These are phyloP conservation scores for Bipolaris zeicola DNA, from an alignment of 2,329 filamentous ascomycete genomes.

Conservation along the genomic window DNA sequence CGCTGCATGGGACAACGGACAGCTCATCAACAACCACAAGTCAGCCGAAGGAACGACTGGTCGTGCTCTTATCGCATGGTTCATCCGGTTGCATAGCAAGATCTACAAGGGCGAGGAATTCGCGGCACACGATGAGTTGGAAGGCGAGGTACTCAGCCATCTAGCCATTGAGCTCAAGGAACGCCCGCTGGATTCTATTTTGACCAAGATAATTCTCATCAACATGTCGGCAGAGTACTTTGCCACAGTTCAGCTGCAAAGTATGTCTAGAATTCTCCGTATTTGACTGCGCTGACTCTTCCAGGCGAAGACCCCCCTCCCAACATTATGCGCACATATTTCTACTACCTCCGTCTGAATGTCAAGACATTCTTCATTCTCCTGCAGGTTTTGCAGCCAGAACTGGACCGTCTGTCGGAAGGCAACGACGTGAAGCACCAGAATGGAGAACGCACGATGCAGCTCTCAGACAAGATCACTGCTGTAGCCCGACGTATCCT, in stretches of 20 bases:
- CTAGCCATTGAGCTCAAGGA: slow-evolving; percentile 75
- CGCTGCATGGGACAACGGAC: slow-evolving; percentile 61
- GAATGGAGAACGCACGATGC: slow-evolving; percentile 40
- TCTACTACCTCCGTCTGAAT: slow-evolving; percentile 77
- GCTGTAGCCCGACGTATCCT: slow-evolving; percentile 65
- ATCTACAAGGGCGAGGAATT: slow-evolving; percentile 81
- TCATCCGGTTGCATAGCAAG: slow-evolving; percentile 82
- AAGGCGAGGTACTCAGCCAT: slow-evolving; percentile 82
- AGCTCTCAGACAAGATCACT: slow-evolving; percentile 59
- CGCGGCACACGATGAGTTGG: slow-evolving; percentile 76
- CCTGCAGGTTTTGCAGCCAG: slow-evolving; percentile 71
- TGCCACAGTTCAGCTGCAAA: slow-evolving; percentile 65
- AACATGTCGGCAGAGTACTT: slow-evolving; percentile 85
- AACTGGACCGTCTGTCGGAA: slow-evolving; percentile 65
- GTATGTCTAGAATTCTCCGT: slow-evolving; percentile 49
- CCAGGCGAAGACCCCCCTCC: slow-evolving; percentile 37
- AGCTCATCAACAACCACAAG: slow-evolving; percentile 53
- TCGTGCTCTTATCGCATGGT: slow-evolving; percentile 76
- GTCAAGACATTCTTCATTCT: slow-evolving; percentile 76
- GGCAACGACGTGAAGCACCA: slow-evolving; percentile 54
- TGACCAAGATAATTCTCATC: slow-evolving; percentile 81
- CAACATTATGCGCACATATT: slow-evolving; percentile 50
- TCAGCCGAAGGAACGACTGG: slow-evolving; percentile 56
- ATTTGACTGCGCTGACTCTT: slow-evolving; percentile 14
- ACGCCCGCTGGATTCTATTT: slow-evolving; percentile 64